Percentiles rank a stretch among this genome's conserved stretches.
phyloP scores from a whole-genome alignment of 148 eudicot species.

The Persicaria maculosa region DNA sequence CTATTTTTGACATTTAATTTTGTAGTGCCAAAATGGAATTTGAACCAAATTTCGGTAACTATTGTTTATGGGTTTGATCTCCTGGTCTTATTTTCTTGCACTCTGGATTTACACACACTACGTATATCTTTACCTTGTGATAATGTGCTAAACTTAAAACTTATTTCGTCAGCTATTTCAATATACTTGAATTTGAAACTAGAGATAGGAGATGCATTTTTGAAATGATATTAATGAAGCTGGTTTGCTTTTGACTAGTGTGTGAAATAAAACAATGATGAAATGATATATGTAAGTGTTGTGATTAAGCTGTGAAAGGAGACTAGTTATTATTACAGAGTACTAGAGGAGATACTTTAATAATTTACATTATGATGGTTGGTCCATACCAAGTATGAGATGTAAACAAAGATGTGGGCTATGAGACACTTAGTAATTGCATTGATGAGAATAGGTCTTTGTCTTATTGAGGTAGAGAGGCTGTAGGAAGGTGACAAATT shows the following conservation, averaged over 20 bases:
- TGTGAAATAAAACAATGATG: background rate
- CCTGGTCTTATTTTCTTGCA: no score
- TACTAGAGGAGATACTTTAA: background rate
- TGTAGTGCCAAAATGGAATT: background rate
- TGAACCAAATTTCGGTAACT: background rate
- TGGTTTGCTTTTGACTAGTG: background rate
- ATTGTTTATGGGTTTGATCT: background rate
- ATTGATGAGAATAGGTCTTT: background rate
- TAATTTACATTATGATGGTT: background rate
- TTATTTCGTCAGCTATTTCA: no score
- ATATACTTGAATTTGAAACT: background rate
- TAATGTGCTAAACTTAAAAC: background rate
- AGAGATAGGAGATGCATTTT: background rate
- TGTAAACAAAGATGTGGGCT: no score
- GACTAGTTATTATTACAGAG: no score
- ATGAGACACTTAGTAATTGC: background rate
- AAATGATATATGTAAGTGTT: no score
- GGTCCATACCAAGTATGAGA: no score
- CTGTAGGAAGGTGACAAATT: background rate
- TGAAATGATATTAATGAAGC: background rate
- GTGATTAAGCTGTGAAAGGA: no score
- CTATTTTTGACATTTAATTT: background rate
- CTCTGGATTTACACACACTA: background rate
- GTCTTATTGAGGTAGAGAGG: slow-evolving; percentile 1
- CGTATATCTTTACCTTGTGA: background rate